Conservation (phyloP, 371 early-diverging fungal species). For the Mucor ambiguus region DNA sequence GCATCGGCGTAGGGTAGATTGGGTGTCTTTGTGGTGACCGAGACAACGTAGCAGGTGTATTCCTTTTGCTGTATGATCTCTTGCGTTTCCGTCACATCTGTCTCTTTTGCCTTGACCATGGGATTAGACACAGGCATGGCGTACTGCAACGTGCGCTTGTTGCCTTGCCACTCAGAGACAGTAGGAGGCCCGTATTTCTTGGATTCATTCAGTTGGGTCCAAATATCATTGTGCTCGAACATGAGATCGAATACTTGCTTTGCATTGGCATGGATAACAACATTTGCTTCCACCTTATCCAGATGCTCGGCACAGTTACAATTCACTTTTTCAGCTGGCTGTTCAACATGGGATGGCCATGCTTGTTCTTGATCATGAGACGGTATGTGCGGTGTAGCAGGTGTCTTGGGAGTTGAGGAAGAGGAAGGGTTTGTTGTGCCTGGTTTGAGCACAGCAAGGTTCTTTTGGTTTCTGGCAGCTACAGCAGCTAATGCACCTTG, state of each 20-base stretch:
- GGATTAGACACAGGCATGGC: constrained; percentile 61
- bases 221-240: constrained; percentile 42
- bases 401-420: no score
- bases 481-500: constrained; percentile 32
- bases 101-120: constrained; percentile 57
- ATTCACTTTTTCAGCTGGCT: constrained; percentile 47
- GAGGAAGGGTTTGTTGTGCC: not conserved
- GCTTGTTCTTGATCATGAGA: not conserved
- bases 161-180: constrained; percentile 27
- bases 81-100: constrained; percentile 58
- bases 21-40: constrained; percentile 44
- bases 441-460: not conserved
- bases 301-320: constrained; percentile 72
- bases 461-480: constrained; percentile 4
- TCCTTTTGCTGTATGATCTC: constrained; percentile 43
- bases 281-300: constrained; percentile 60
- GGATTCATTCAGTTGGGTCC: constrained; percentile 47
- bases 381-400: not conserved
- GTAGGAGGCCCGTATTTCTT: constrained; percentile 38
- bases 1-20: constrained; percentile 61
- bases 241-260: constrained; percentile 58
- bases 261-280: constrained; percentile 51
- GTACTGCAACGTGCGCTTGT: constrained; percentile 48
- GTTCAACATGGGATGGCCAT: constrained; percentile 19
- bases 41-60: constrained; percentile 36